Conservation (phyloP, 164 flowering plant genomes). For the Stephania cephalantha region DNA sequence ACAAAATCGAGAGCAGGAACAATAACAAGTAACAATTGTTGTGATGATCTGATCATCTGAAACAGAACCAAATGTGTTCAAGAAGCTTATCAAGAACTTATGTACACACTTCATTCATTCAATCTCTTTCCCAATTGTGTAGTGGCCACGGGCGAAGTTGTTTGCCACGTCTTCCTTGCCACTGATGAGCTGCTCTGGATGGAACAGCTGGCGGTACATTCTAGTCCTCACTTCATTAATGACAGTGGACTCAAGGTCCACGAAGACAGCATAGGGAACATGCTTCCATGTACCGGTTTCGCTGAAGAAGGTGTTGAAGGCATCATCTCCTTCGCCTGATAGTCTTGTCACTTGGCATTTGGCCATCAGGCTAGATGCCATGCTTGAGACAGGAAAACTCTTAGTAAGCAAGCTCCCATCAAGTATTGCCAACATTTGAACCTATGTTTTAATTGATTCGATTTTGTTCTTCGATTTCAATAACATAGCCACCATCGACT, state of each 20-base stretch:
- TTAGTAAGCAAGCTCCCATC: too few relatives aligned
- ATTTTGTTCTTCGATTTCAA: background rate
- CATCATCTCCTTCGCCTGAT: conserved; percentile 79
- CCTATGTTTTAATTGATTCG: too few relatives aligned
- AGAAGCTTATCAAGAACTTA: too few relatives aligned
- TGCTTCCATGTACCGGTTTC: conserved; percentile 83
- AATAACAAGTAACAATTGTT: background rate
- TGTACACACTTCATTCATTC: too few relatives aligned
- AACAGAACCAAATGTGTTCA: background rate
- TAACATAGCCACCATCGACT: background rate
- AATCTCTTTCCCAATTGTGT: conserved; percentile 21
- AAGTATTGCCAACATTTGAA: too few relatives aligned
- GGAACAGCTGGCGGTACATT: conserved; percentile 68
- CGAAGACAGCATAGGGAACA: conserved; percentile 69
- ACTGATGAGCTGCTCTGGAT: conserved; percentile 71
- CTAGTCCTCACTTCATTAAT: conserved; percentile 66
- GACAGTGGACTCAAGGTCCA: conserved; percentile 61
- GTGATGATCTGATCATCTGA: background rate
- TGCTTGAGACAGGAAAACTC: too few relatives aligned
- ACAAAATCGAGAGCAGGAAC: background rate
- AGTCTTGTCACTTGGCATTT: conserved; percentile 74
- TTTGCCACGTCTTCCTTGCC: conserved; percentile 70
- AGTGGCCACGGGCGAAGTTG: conserved; percentile 67
- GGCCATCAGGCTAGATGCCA: conserved; percentile 56
- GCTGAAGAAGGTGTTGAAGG: conserved; percentile 77